Conservation (phyloP, 106 monocot genomes). For the Dendrobium catenatum region DNA sequence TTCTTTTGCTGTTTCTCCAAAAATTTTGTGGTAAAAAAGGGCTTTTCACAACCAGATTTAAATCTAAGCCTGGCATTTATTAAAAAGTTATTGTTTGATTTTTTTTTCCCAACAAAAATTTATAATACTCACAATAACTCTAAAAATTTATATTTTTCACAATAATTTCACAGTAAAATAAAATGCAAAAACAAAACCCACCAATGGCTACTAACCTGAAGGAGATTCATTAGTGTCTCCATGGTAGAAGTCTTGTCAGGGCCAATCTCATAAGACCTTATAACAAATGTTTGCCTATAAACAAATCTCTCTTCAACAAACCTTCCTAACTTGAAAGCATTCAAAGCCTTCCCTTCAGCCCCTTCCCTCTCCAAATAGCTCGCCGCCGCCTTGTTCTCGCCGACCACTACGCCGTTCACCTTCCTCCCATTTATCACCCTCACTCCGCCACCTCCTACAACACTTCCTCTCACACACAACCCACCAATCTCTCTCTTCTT, state of each 20-base stretch:
- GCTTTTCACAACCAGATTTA: too few relatives aligned
- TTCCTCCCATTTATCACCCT: constrained; percentile 28
- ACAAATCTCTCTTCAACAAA: constrained; percentile 44
- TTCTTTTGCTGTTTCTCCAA: too few relatives aligned
- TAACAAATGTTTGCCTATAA: constrained; percentile 52
- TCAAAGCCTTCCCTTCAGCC: constrained; percentile 10
- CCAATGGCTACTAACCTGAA: constrained; percentile 30
- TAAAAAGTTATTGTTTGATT: too few relatives aligned
- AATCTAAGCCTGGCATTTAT: too few relatives aligned
- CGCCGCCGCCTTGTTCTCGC: background rate
- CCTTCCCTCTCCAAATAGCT: background rate
- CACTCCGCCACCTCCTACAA: background rate
- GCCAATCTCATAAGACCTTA: constrained; percentile 65
- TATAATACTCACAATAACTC: too few relatives aligned
- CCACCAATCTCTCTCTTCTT: background rate
- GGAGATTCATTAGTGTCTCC: constrained; percentile 61
- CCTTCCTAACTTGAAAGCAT: constrained; percentile 37
- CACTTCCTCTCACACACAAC: background rate
- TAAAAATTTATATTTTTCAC: background rate
- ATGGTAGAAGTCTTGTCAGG: constrained; percentile 62
- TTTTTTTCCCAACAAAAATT: too few relatives aligned
- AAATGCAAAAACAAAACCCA: background rate
- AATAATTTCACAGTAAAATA: background rate
- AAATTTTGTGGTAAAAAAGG: too few relatives aligned
- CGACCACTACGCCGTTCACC: constrained; percentile 24